Base-by-base conservation (phyloP, 2,329 filamentous ascomycete genomes). In the Fusarium tjaetaba region DNA sequence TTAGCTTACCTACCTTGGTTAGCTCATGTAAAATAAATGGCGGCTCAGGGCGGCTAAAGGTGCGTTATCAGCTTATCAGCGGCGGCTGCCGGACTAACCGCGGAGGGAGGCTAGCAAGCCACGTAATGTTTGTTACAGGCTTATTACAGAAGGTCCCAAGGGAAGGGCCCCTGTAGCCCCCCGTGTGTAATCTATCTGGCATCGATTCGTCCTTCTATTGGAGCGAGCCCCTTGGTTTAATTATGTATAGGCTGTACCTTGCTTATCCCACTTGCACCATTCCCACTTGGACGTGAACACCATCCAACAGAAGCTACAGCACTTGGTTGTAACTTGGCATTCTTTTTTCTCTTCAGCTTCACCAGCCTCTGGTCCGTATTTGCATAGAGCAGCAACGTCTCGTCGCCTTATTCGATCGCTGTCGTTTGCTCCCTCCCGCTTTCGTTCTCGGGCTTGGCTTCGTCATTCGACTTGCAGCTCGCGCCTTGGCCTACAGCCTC, bases 191-290 rank as follows among this genome's bases (percentile, higher is more conserved):
- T 73, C 57, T 72, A 63, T 72, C 68, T 70, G 63, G 56, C 56
- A 68, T 72, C 55, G 51, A 57, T 65, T 68, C 53, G 63, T 52
- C 53, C 45, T 71, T 45, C 30, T 46, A 71, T 58, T 73, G 71
- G 67, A 52, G 71, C 71, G 61, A 52, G 71, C 71, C 71, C 67
- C 58, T 74, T 68, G 67, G 61, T 72, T 73, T 71, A 73, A 74
- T 73, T 28, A 28, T 28, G 26, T 74, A 74, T 73, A 72, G 61
- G 55, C 26, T 32, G 46, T 66, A 65, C 59, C 69, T 70, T 65
- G 57, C 60, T 53, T 59, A 65, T 71, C 51, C 52, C 68, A 65
- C 64, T 61, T 57, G 43, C 49, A 69, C 70, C 66, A 66, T 58
- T 58, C 63, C 68, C 68, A 56, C 68, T 60, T 72, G 56, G 61